These are phyloP conservation scores for Erysimum cheiranthoides DNA, from an alignment of 345 rosid genomes.

Conservation along the genomic window DNA sequence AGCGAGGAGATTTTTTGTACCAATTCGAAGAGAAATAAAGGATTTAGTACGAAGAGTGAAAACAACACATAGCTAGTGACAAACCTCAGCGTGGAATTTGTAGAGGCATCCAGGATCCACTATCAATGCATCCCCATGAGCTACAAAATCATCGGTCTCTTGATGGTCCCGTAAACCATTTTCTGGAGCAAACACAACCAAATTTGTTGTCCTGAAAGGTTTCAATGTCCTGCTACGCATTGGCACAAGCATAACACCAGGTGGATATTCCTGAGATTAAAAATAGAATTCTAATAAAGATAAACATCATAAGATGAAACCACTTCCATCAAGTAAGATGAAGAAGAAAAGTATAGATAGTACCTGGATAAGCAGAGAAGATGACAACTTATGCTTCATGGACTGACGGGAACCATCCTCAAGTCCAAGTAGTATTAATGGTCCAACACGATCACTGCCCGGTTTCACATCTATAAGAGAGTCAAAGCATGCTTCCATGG, in stretches of 20 bases:
- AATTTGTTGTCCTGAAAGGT: constrained; percentile 82
- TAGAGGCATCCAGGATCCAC: constrained; percentile 83
- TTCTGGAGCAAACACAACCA: constrained; percentile 73
- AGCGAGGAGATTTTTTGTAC: constrained; percentile 3
- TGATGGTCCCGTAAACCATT: constrained; percentile 45
- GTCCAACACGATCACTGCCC: constrained; percentile 70
- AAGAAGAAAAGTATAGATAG: not conserved
- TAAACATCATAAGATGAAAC: not conserved
- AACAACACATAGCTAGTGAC: constrained; percentile 14
- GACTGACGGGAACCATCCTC: constrained; percentile 52
- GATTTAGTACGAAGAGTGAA: not conserved
- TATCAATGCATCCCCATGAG: constrained; percentile 78
- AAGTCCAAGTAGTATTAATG: constrained; percentile 58
- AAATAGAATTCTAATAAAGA: constrained; percentile 16
- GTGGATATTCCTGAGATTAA: constrained; percentile 83
- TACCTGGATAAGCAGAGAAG: constrained; percentile 71
- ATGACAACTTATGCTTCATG: constrained; percentile 46
- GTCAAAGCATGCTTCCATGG: constrained; percentile 59
- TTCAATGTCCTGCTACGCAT: constrained; percentile 75
- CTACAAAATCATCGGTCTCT: constrained; percentile 48
- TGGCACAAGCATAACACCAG: constrained; percentile 76
- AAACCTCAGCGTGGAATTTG: constrained; percentile 67
- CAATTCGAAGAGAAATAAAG: not conserved
- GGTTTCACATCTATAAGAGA: constrained; percentile 63
- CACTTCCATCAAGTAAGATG: not conserved